Evolutionary conservation across 345 rosid genomes (phyloP).

Genomic region (Eucalyptus camaldulensis): DNA sequence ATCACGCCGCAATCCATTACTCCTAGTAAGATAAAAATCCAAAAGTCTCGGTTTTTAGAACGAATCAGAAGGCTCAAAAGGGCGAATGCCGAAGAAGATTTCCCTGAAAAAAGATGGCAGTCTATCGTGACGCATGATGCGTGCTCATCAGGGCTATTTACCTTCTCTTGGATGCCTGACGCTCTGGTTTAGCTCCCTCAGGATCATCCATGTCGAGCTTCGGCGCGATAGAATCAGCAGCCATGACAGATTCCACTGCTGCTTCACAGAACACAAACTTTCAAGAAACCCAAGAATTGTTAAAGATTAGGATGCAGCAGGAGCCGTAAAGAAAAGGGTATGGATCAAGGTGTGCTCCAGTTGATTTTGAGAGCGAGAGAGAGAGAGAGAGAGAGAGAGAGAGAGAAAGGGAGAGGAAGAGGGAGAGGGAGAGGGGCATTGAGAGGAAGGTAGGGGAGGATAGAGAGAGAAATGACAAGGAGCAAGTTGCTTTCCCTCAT

Average conservation of each 20-base stretch:
- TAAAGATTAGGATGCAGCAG: not conserved
- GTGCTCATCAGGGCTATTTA: not conserved
- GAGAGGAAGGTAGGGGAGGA: not conserved
- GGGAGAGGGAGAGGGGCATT: not conserved
- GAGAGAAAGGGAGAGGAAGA: not conserved
- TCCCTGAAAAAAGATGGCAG: not conserved
- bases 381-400: not conserved
- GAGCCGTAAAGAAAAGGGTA: not conserved
- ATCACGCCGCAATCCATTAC: not conserved
- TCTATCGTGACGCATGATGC: not conserved
- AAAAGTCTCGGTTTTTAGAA: not conserved
- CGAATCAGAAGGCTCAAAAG: not conserved
- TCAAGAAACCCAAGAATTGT: not conserved
- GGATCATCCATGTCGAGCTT: slow-evolving; percentile 14
- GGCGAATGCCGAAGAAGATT: not conserved
- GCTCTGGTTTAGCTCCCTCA: slow-evolving; percentile 11
- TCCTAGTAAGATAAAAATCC: not conserved
- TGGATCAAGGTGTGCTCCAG: not conserved
- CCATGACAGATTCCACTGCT: slow-evolving; percentile 7
- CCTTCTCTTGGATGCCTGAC: slow-evolving; percentile 46
- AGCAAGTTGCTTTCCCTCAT: not conserved
- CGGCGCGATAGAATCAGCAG: slow-evolving; percentile 9
- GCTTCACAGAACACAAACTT: not conserved
- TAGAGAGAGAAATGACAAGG: not conserved
- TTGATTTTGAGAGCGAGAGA: not conserved